Percentiles rank a stretch among this genome's conserved stretches.
Evolutionary conservation across 2,329 filamentous ascomycete species (phyloP).

Genomic region (Berkeleyomyces rouxiae): DNA sequence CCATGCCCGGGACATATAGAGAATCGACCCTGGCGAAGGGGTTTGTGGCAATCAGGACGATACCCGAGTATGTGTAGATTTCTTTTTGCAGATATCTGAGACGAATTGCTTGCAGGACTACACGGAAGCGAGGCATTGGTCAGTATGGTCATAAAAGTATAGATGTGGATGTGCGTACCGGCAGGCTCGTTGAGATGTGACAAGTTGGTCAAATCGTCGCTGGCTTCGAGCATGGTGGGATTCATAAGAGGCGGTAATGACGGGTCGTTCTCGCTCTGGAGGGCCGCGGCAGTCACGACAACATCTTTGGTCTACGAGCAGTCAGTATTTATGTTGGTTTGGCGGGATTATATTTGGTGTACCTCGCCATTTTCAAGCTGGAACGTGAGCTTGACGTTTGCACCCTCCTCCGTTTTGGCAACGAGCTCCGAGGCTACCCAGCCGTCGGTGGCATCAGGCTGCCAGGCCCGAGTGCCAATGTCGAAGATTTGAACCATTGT

Average conservation of each 20-base stretch:
- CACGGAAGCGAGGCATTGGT: slow-evolving; percentile 4
- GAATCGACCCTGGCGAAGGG: slow-evolving; percentile 96
- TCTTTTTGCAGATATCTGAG: slow-evolving; percentile 96
- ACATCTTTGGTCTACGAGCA: slow-evolving; percentile 55
- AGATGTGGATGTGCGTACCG: slow-evolving; percentile 39
- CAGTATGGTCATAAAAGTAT: neutral
- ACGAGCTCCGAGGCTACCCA: slow-evolving; percentile 94
- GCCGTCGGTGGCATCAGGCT: slow-evolving; percentile 87
- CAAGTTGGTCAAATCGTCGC: slow-evolving; percentile 91
- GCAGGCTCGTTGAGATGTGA: slow-evolving; percentile 97
- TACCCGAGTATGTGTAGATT: slow-evolving; percentile 98
- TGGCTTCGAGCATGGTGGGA: slow-evolving; percentile 92
- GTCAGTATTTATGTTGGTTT: neutral
- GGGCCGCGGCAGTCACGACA: slow-evolving; percentile 57
- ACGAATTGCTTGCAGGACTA: slow-evolving; percentile 93
- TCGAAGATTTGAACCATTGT: slow-evolving; percentile 86
- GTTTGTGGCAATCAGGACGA: slow-evolving; percentile 95
- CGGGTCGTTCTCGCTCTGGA: slow-evolving; percentile 61
- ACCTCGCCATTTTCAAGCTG: slow-evolving; percentile 88
- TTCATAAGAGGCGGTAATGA: slow-evolving; percentile 91
- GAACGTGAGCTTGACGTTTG: slow-evolving; percentile 79
- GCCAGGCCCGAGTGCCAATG: slow-evolving; percentile 94
- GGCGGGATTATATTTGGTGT: slow-evolving; percentile 13
- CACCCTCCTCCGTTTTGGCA: slow-evolving; percentile 66
- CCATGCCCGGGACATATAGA: slow-evolving; percentile 96